Base-by-base conservation (phyloP, 352 stramenopile species). In the Phytopythium cucurbitacearum region DNA sequence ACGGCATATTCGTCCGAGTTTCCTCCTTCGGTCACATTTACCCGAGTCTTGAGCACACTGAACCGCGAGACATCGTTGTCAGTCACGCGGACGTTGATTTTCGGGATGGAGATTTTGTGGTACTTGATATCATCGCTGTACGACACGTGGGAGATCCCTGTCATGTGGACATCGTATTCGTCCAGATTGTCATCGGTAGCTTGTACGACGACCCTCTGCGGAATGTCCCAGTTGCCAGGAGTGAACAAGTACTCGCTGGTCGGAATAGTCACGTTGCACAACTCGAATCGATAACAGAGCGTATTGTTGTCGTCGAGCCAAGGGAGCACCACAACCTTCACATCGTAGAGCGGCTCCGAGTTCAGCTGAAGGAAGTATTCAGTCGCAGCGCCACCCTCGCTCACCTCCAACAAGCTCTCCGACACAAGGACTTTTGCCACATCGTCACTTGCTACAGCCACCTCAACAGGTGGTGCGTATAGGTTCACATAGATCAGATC, bases 61-160 rank as follows among this genome's bases (percentile, higher is more conserved):
- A 92, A 73, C 0, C 54, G 66, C 9, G 81, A 90, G 2, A 67
- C 57, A 48, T 92, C 81, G 44, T 89, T 86, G 49, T 90, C 79
- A 4, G 56, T 48, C 1, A 90, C 79, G 0, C 61, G 73, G 13
- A 92, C 79, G 12, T 70, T 61, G 41, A 92, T 83, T 40, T 65
- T 85, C 0, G 81, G 67, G 50, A 92, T 86, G 0, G 49, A 37
- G 7, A 82, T 77, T 10, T 65, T 52, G 36, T 92, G 64, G 54
- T 90, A 92, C 59, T 90, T 90, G 12, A 65, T 15, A 42, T 92
- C 81, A 28, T 65, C 60, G 40, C 77, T 90, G 56, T 83, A 88
- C 40, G 75, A 75, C 1, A 76, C 50, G 48, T 92, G 82, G 1
- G 77, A 90, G 9, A 92, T 87, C 5, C 79, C 82, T 0, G 77